Evolutionary conservation across 108 stramenopile genomes (phyloP).

Genomic region (Cyclotella distinguenda): DNA sequence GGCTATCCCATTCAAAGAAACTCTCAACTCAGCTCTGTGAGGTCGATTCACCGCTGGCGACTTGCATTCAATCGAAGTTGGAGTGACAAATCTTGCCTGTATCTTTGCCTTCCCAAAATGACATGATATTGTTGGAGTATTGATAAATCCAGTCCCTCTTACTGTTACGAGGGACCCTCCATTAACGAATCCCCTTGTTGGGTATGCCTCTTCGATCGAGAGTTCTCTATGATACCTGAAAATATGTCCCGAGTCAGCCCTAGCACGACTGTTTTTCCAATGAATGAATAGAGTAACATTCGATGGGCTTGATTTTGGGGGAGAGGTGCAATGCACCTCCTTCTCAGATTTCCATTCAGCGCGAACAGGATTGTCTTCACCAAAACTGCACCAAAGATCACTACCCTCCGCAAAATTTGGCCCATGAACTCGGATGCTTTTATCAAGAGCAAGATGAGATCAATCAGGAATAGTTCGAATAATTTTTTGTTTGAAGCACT

Average conservation of each 20-base stretch:
- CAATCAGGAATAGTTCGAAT: no score
- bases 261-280: slow-evolving; percentile 7
- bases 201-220: slow-evolving; percentile 24
- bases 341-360: slow-evolving; percentile 26
- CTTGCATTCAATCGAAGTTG: slow-evolving; percentile 22
- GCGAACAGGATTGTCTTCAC: slow-evolving; percentile 16
- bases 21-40: slow-evolving; percentile 11
- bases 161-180: slow-evolving; percentile 46
- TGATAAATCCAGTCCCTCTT: slow-evolving; percentile 37
- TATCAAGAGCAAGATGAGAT: no score
- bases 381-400: slow-evolving; percentile 47
- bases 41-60: slow-evolving; percentile 28
- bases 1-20: slow-evolving; percentile 35
- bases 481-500: no score
- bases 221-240: slow-evolving; percentile 34
- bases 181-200: slow-evolving; percentile 33
- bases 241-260: slow-evolving; percentile 1
- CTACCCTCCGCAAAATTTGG: slow-evolving; percentile 36
- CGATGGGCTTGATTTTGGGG: slow-evolving; percentile 13
- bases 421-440: slow-evolving; percentile 27
- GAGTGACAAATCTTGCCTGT: slow-evolving; percentile 11
- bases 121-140: slow-evolving; percentile 33
- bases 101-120: slow-evolving; percentile 29
- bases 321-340: slow-evolving; percentile 28
- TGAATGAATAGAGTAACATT: slow-evolving; percentile 28